phyloP scores from a whole-genome alignment of 2,329 filamentous ascomycete genomes.

The Colletotrichum sp. region DNA sequence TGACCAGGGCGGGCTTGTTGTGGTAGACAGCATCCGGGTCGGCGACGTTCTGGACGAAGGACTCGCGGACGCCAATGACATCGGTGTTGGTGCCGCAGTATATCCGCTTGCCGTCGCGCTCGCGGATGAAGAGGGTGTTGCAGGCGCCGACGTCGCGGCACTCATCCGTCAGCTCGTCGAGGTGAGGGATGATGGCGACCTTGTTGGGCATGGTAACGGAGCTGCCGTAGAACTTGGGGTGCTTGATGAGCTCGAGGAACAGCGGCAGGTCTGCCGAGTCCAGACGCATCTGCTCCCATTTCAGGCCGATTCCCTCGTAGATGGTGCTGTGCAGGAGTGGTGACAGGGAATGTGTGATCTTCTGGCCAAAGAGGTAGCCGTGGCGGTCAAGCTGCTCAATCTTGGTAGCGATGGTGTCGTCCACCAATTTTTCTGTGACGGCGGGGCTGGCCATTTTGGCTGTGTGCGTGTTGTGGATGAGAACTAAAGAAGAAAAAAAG shows the following conservation, averaged over 20 bases:
- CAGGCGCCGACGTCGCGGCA: constrained; percentile 76
- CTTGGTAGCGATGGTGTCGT: constrained; percentile 10
- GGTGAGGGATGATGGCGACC: constrained; percentile 73
- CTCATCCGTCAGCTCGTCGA: constrained; percentile 77
- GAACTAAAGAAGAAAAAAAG: background rate
- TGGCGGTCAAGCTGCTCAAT: constrained; percentile 44
- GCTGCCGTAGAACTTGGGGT: constrained; percentile 70
- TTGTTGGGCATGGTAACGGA: constrained; percentile 88
- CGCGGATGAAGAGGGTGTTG: constrained; percentile 77
- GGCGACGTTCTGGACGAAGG: constrained; percentile 64
- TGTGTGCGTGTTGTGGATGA: background rate
- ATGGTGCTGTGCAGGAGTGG: constrained; percentile 60
- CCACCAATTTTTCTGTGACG: constrained; percentile 1
- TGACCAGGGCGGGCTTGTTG: constrained; percentile 70
- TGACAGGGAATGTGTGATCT: constrained; percentile 60
- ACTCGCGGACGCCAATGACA: constrained; percentile 77
- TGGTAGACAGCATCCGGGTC: constrained; percentile 53
- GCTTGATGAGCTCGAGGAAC: constrained; percentile 57
- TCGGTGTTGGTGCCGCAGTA: constrained; percentile 83
- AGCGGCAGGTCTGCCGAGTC: constrained; percentile 55
- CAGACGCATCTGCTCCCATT: constrained; percentile 57
- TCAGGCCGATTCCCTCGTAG: constrained; percentile 54
- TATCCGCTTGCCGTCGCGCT: constrained; percentile 51
- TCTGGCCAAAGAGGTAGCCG: constrained; percentile 63
- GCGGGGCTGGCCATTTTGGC: background rate